These are phyloP conservation scores for Lavandula angustifolia DNA, from an alignment of 257 asterid species.

Conservation along the genomic window DNA sequence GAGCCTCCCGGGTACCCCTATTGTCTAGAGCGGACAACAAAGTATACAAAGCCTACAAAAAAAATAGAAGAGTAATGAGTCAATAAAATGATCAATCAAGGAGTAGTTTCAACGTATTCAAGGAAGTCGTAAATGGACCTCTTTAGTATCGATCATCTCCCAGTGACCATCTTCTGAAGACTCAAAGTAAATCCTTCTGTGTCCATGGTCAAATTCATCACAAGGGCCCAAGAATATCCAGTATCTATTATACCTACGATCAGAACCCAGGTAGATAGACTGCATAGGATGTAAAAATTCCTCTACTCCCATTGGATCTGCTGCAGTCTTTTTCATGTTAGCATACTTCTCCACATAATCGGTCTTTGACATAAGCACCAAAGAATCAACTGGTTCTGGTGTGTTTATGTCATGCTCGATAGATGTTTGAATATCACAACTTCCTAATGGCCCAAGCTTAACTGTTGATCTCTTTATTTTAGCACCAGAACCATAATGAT, in stretches of 20 bases:
- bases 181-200: slow-evolving; percentile 92
- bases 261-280: slow-evolving; percentile 92
- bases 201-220: slow-evolving; percentile 88
- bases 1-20: slow-evolving; percentile 92
- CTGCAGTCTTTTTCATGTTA: slow-evolving; percentile 41
- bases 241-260: slow-evolving; percentile 96
- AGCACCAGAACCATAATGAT: slow-evolving; percentile 65
- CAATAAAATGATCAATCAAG: slow-evolving; percentile 24
- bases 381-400: slow-evolving; percentile 73
- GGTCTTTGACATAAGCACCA: slow-evolving; percentile 52
- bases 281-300: slow-evolving; percentile 83
- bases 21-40: slow-evolving; percentile 65
- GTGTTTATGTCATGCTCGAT: slow-evolving; percentile 39
- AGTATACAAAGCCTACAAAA: slow-evolving; percentile 61
- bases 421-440: slow-evolving; percentile 31
- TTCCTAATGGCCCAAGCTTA: slow-evolving; percentile 46
- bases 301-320: slow-evolving; percentile 45
- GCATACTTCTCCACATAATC: slow-evolving; percentile 42
- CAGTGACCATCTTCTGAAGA: slow-evolving; percentile 99
- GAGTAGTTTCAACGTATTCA: background rate
- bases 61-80: slow-evolving; percentile 32
- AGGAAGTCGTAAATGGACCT: slow-evolving; percentile 52
- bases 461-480: slow-evolving; percentile 77
- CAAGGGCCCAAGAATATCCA: slow-evolving; percentile 99
- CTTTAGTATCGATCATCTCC: slow-evolving; percentile 82